phyloP scores from a whole-genome alignment of 1,284 basidiomycete species.

The Ustilago trichophora region DNA sequence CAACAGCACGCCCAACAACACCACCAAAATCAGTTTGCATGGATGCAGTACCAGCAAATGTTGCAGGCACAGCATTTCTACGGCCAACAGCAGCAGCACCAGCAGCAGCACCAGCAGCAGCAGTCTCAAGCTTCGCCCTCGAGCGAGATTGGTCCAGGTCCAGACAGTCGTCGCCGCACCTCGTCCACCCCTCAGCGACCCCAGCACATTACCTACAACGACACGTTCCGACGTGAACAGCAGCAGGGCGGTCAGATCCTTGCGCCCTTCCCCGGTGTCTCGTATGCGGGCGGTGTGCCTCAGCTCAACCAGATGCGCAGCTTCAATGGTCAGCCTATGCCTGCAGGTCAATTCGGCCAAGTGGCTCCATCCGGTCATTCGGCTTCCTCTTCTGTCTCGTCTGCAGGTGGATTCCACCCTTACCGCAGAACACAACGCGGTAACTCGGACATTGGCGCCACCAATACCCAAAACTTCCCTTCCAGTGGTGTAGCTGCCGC shows the following conservation, averaged over 20 bases:
- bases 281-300: constrained; percentile 17
- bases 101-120: constrained; percentile 10
- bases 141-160: constrained; percentile 17
- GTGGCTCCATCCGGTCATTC: constrained; percentile 26
- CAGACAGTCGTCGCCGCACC: constrained; percentile 50
- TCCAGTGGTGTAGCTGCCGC: constrained; percentile 9
- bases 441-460: constrained; percentile 38
- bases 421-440: constrained; percentile 52
- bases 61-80: constrained; percentile 51
- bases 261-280: constrained; percentile 35
- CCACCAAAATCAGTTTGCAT: constrained; percentile 52
- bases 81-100: constrained; percentile 39
- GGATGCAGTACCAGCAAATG: constrained; percentile 61
- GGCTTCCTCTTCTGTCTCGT: constrained; percentile 36
- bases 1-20: constrained; percentile 42
- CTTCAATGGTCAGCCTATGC: constrained; percentile 28
- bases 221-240: constrained; percentile 50
- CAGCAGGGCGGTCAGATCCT: constrained; percentile 16
- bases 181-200: constrained; percentile 59
- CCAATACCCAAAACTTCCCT: constrained; percentile 24
- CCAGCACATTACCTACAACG: constrained; percentile 53
- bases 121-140: constrained; percentile 4
- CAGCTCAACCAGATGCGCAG: constrained; percentile 41
- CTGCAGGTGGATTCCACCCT: constrained; percentile 54
- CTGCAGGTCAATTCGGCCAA: constrained; percentile 22